Conservation (phyloP, 2,329 filamentous ascomycete species). For the Metarhizium brunneum region DNA sequence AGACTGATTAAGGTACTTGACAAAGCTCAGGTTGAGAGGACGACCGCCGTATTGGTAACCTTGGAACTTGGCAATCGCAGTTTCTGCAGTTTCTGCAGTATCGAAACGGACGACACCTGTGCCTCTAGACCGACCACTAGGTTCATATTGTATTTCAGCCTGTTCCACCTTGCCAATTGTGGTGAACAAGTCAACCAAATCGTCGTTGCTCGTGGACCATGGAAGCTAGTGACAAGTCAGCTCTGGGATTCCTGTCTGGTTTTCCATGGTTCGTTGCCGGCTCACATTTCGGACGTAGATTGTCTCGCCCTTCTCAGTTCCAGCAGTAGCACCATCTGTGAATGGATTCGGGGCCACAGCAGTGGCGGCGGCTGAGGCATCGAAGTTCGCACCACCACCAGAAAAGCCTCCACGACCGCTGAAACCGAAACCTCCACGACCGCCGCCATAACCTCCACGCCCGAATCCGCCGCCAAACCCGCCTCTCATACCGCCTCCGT, state of each 20-base stretch:
- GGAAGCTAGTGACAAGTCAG: slow-evolving; percentile 56
- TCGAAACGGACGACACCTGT: slow-evolving; percentile 97
- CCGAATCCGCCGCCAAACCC: slow-evolving; percentile 48
- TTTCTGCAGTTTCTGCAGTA: slow-evolving; percentile 72
- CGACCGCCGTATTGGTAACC: slow-evolving; percentile 95
- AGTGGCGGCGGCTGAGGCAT: slow-evolving; percentile 37
- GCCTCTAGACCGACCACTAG: slow-evolving; percentile 87
- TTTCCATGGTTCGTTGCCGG: slow-evolving; percentile 11
- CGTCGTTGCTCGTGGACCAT: slow-evolving; percentile 98
- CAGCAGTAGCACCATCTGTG: slow-evolving; percentile 83
- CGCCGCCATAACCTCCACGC: slow-evolving; percentile 42
- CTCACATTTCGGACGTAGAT: slow-evolving; percentile 98
- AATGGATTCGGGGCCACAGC: slow-evolving; percentile 71
- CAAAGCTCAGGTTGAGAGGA: slow-evolving; percentile 84
- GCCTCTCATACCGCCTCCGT: slow-evolving; percentile 48
- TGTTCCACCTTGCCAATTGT: slow-evolving; percentile 97
- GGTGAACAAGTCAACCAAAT: slow-evolving; percentile 90
- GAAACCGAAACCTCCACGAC: slow-evolving; percentile 31
- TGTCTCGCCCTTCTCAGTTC: slow-evolving; percentile 69
- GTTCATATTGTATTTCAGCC: slow-evolving; percentile 98
- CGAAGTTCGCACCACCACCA: slow-evolving; percentile 39
- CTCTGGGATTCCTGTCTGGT: not conserved
- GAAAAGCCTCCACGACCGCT: slow-evolving; percentile 40
- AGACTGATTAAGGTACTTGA: slow-evolving; percentile 76
- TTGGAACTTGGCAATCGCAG: slow-evolving; percentile 92